Conservation (phyloP, 345 rosid genomes). For the Syzygium jambos region DNA sequence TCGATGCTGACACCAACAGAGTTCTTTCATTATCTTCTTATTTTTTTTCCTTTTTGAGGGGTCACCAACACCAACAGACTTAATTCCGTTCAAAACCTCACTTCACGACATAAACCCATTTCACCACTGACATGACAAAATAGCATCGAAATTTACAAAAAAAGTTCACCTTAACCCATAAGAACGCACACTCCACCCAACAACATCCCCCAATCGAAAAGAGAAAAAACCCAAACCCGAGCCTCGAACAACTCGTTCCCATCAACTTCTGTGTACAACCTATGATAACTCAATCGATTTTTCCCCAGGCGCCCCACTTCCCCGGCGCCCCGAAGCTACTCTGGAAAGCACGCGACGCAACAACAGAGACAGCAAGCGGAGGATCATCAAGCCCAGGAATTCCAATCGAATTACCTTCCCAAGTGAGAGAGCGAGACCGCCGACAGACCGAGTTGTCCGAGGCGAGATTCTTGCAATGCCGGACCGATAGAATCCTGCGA, state of each 20-base stretch:
- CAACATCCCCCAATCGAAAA: not conserved
- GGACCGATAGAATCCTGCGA: not conserved
- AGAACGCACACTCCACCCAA: not conserved
- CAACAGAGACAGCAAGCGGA: not conserved
- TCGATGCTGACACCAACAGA: not conserved
- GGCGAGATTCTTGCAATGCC: not conserved
- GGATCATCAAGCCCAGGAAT: not conserved
- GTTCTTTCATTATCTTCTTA: not conserved
- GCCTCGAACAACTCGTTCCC: not conserved
- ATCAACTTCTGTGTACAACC: not conserved
- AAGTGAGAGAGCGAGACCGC: not conserved
- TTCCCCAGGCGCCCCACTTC: not conserved
- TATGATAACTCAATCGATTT: not conserved
- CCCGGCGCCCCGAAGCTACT: not conserved
- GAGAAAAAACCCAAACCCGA: too few relatives aligned
- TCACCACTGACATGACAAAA: not conserved
- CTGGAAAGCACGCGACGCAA: accelerated
- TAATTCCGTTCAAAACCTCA: not conserved
- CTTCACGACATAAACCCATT: not conserved
- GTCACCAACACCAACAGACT: not conserved
- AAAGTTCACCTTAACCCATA: not conserved
- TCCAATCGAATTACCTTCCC: not conserved
- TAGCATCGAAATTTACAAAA: not conserved
- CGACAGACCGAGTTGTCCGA: not conserved
- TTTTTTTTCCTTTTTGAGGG: not conserved